phyloP scores from a whole-genome alignment of 306 rosid genomes.

The Quercus gilva region DNA sequence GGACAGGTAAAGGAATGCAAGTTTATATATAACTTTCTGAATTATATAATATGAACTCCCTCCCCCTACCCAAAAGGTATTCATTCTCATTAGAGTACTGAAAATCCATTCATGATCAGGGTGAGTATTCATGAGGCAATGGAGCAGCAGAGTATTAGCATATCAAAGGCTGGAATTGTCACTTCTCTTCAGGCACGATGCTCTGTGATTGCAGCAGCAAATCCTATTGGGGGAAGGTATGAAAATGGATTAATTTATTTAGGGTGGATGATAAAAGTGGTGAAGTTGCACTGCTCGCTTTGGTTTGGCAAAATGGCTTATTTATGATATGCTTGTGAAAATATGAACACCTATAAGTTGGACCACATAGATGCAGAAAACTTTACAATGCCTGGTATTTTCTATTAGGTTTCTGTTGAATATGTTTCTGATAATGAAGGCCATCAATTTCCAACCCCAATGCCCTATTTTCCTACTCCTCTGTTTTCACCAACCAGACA shows the following conservation, averaged over 20 bases:
- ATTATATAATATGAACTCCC: background rate
- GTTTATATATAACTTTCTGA: background rate
- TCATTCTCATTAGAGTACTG: background rate
- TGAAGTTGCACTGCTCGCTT: slow-evolving; percentile 1
- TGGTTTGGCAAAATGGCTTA: background rate
- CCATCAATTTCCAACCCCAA: background rate
- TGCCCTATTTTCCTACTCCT: background rate
- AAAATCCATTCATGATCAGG: slow-evolving; percentile 42
- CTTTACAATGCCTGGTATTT: background rate
- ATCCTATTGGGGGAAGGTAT: slow-evolving; percentile 97
- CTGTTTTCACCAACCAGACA: background rate
- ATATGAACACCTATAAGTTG: background rate
- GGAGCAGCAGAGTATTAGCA: slow-evolving; percentile 99
- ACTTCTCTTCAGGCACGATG: slow-evolving; percentile 99
- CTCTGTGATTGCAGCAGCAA: slow-evolving; percentile 99
- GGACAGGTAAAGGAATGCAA: slow-evolving; percentile 63
- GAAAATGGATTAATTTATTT: slow-evolving; percentile 1
- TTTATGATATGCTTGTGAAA: background rate
- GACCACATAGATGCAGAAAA: background rate
- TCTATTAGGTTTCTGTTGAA: background rate
- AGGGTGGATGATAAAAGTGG: background rate
- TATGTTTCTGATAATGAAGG: background rate
- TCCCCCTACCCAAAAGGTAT: background rate
- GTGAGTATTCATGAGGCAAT: slow-evolving; percentile 99
- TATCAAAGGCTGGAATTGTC: slow-evolving; percentile 97